A percentile compares a stretch with the other conserved stretches of the same genome.
phyloP scores from a whole-genome alignment of 148 eudicot species.

The Gaultheria prostrata region DNA sequence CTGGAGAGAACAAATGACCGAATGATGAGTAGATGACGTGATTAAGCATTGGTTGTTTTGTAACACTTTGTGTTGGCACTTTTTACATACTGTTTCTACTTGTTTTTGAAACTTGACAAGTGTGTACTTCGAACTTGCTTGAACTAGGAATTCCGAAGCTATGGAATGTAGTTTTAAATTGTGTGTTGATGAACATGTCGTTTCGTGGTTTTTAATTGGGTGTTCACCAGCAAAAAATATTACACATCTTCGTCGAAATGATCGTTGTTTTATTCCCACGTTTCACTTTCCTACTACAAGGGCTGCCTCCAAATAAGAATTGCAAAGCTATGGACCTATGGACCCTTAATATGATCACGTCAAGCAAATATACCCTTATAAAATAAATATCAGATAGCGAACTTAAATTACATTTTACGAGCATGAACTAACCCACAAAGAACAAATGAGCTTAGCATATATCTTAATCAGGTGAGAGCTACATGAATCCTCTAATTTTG shows the following conservation, averaged over 20 bases:
- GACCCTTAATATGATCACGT: not conserved
- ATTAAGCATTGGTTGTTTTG: not conserved
- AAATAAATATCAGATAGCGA: not conserved
- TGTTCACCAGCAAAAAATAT: not conserved
- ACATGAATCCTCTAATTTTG: not conserved
- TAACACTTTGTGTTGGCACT: not conserved
- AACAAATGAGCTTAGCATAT: not conserved
- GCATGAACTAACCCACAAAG: not conserved
- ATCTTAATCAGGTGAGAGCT: not conserved
- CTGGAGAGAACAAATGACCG: not conserved
- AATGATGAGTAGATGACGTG: not conserved
- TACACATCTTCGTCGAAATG: not conserved
- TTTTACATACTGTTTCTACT: not conserved
- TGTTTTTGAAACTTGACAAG: not conserved
- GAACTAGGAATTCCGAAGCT: no score
- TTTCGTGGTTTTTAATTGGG: not conserved
- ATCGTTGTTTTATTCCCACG: not conserved
- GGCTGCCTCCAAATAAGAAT: not conserved
- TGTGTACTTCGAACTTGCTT: not conserved
- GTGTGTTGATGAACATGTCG: slow-evolving; percentile 1
- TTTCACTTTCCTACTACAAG: not conserved
- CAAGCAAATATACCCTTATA: not conserved
- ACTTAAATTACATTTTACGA: no score
- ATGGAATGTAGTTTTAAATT: not conserved
- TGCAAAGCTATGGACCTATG: not conserved